These are phyloP conservation scores for Waitea zeae DNA, from an alignment of 1,284 basidiomycete genomes.

Conservation along the genomic window DNA sequence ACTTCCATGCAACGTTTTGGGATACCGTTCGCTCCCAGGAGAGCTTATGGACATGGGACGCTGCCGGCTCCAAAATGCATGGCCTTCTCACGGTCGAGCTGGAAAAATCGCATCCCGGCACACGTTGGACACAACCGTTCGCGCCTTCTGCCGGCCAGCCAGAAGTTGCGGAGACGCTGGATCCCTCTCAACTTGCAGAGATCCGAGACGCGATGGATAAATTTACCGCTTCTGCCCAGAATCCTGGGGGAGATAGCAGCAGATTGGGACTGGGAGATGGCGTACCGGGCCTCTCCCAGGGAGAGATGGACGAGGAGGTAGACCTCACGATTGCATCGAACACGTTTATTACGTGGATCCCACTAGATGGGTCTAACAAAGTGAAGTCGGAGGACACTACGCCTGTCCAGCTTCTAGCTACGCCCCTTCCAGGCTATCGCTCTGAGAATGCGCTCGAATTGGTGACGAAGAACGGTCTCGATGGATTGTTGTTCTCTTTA, in stretches of 20 bases:
- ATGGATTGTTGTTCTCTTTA: slow-evolving; percentile 61
- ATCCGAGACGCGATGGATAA: slow-evolving; percentile 76
- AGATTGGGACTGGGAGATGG: slow-evolving; percentile 42
- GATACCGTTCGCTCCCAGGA: slow-evolving; percentile 49
- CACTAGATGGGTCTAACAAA: too few species aligned
- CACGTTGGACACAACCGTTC: slow-evolving; percentile 79
- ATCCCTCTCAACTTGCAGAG: slow-evolving; percentile 62
- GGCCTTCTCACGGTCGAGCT: slow-evolving; percentile 70
- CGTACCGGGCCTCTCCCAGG: slow-evolving; percentile 60
- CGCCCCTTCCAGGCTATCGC: slow-evolving; percentile 37
- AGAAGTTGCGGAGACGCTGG: slow-evolving; percentile 72
- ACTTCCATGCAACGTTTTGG: slow-evolving; percentile 60
- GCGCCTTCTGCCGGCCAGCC: slow-evolving; percentile 19
- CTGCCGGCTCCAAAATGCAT: slow-evolving; percentile 43
- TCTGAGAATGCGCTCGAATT: slow-evolving; percentile 26
- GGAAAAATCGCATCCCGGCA: slow-evolving; percentile 66
- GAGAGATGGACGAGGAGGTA: slow-evolving; percentile 73
- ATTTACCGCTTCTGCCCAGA: slow-evolving; percentile 43
- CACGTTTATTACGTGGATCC: slow-evolving; percentile 48
- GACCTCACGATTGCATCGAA: slow-evolving; percentile 51
- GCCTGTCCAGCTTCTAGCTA: slow-evolving; percentile 36
- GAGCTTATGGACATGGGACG: slow-evolving; percentile 83
- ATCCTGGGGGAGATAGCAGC: slow-evolving; percentile 37
- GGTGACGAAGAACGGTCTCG: slow-evolving; percentile 69
- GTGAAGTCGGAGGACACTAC: slow-evolving; percentile 26